phyloP scores from a whole-genome alignment of 805 yeast species.

The Lipomyces lipofer region DNA sequence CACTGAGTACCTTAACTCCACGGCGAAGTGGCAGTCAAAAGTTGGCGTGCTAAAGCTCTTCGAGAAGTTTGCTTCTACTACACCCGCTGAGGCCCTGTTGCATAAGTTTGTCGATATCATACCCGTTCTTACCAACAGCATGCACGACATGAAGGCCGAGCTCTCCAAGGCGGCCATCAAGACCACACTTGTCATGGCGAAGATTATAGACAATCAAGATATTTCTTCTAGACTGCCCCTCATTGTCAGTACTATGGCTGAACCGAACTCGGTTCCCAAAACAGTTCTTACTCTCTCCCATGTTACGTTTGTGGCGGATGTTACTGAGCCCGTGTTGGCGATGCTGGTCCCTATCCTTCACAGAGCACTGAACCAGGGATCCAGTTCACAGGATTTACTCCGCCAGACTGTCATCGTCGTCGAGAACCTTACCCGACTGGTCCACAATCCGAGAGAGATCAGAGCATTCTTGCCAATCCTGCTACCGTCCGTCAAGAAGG shows the following conservation, averaged over 20 bases:
- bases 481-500: slow-evolving; percentile 89
- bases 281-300: slow-evolving; percentile 87
- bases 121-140: slow-evolving; percentile 82
- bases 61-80: slow-evolving; percentile 73
- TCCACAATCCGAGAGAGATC: slow-evolving; percentile 89
- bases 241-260: slow-evolving; percentile 84
- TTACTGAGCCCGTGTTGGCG: slow-evolving; percentile 92
- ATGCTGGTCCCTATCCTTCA: slow-evolving; percentile 87
- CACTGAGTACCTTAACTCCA: slow-evolving; percentile 63
- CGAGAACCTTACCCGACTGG: slow-evolving; percentile 92
- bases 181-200: slow-evolving; percentile 68
- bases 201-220: slow-evolving; percentile 88
- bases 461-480: slow-evolving; percentile 82
- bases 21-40: slow-evolving; percentile 94
- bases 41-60: slow-evolving; percentile 55
- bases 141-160: slow-evolving; percentile 97
- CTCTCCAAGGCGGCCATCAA: slow-evolving; percentile 80
- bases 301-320: slow-evolving; percentile 97
- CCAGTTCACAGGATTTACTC: slow-evolving; percentile 89
- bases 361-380: slow-evolving; percentile 72
- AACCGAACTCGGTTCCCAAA: slow-evolving; percentile 83
- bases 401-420: slow-evolving; percentile 96
- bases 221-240: slow-evolving; percentile 79
- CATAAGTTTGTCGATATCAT: slow-evolving; percentile 72
- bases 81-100: slow-evolving; percentile 84